Evolutionary conservation across 2,329 filamentous ascomycete genomes (phyloP).

Genomic region (Cytospora leucostoma): DNA sequence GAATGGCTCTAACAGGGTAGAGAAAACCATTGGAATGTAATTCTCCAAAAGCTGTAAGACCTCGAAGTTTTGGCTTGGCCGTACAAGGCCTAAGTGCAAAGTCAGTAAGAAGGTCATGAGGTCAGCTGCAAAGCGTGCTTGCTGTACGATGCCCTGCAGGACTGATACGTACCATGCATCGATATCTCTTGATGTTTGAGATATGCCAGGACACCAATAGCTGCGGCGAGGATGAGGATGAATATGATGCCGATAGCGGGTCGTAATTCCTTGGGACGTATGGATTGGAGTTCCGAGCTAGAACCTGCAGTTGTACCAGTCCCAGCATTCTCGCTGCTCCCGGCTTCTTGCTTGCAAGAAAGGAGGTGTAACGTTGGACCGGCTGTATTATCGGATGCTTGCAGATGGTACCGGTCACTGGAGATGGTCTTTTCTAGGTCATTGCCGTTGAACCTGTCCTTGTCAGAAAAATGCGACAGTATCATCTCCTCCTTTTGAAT

Average conservation of each 20-base stretch:
- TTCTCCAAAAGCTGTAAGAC: constrained; percentile 44
- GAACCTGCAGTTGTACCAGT: neutral
- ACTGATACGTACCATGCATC: constrained; percentile 22
- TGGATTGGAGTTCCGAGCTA: neutral
- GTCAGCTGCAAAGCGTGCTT: neutral
- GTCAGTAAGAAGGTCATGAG: neutral
- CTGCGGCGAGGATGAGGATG: constrained; percentile 14
- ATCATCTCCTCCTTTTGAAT: constrained; percentile 25
- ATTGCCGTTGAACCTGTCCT: constrained; percentile 16
- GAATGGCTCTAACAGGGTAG: constrained; percentile 58
- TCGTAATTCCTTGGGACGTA: constrained; percentile 12
- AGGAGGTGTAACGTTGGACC: neutral
- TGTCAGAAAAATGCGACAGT: constrained; percentile 19
- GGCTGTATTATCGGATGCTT: neutral
- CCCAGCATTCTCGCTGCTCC: neutral
- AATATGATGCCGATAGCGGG: constrained; percentile 3
- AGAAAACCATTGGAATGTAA: constrained; percentile 56
- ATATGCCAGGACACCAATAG: constrained; percentile 18
- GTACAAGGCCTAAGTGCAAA: constrained; percentile 33
- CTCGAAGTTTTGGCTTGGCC: constrained; percentile 38
- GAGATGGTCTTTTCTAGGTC: constrained; percentile 3
- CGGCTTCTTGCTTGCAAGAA: neutral
- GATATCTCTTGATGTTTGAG: constrained; percentile 27
- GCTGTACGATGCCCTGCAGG: neutral
- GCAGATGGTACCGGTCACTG: neutral